phyloP scores from a whole-genome alignment of 2,329 filamentous ascomycete species.

The Albifimbria verrucaria region DNA sequence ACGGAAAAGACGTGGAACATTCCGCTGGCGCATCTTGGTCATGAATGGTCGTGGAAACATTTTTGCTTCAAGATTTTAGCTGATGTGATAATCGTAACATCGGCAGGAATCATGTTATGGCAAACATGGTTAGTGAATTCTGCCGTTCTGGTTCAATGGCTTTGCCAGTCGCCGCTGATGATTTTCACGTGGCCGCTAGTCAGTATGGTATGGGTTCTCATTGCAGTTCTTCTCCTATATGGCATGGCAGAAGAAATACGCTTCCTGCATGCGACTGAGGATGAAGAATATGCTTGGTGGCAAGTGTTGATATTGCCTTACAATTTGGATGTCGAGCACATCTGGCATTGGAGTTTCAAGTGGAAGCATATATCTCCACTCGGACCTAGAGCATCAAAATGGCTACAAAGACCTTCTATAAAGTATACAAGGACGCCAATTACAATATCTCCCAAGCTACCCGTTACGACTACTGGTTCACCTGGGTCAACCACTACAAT shows the following conservation, averaged over 20 bases:
- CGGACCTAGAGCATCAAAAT: not conserved
- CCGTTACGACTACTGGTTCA: not conserved
- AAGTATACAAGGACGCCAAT: too few species aligned
- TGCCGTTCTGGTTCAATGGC: not conserved
- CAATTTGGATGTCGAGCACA: not conserved
- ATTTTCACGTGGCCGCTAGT: not conserved
- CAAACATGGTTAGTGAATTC: not conserved
- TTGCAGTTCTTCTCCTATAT: not conserved
- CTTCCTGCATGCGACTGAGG: not conserved
- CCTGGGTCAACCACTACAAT: not conserved
- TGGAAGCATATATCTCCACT: not conserved
- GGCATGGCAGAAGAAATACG: not conserved
- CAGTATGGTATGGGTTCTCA: not conserved
- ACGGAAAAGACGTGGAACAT: not conserved
- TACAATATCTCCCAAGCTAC: too few species aligned
- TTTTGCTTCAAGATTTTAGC: not conserved
- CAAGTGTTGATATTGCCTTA: not conserved
- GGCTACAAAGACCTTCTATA: not conserved
- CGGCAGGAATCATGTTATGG: not conserved
- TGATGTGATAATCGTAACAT: not conserved
- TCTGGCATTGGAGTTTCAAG: not conserved
- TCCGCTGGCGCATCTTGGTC: not conserved
- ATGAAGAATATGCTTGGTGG: not conserved
- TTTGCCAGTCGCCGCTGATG: not conserved
- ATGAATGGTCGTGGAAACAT: not conserved